Conservation (phyloP, 73 alveolate genomes). For the Breviolum minutum region DNA sequence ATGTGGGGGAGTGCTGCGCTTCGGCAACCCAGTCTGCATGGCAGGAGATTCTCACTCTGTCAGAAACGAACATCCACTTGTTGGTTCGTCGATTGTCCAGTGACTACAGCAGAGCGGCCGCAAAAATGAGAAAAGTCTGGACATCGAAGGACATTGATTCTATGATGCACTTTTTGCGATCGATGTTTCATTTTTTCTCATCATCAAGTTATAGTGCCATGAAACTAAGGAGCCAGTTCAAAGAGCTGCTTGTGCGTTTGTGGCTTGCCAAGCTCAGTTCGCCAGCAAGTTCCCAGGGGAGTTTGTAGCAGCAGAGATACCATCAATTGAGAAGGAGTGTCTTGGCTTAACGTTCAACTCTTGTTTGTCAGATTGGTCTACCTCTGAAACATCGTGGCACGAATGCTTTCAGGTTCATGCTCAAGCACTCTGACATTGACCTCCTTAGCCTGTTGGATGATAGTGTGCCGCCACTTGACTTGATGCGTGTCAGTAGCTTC, state of each 20-base stretch:
- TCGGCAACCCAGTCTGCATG: not conserved
- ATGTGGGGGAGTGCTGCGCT: not conserved
- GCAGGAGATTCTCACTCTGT: not conserved
- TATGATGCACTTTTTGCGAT: not conserved
- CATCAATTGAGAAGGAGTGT: not conserved
- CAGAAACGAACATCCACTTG: not conserved
- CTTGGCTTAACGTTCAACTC: not conserved
- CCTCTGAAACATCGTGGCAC: not conserved
- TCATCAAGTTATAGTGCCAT: not conserved
- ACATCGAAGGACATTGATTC: not conserved
- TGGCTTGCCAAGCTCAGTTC: not conserved
- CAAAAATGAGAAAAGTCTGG: constrained; percentile 32
- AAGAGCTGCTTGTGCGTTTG: not conserved
- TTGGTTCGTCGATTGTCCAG: not conserved
- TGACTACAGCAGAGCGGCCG: not conserved
- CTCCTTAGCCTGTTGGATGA: not conserved
- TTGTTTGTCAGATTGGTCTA: not conserved
- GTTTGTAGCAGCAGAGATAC: not conserved
- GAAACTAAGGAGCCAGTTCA: not conserved
- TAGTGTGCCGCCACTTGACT: constrained; percentile 13
- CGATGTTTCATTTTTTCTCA: not conserved
- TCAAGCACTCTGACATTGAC: not conserved
- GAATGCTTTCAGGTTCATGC: not conserved
- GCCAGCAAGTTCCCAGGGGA: not conserved
- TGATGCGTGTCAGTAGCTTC: not conserved